Evolutionary conservation across 345 rosid species (phyloP), one percentile per base, ranked within the genome.

Genomic region (Diplotaxis tenuifolia): DNA sequence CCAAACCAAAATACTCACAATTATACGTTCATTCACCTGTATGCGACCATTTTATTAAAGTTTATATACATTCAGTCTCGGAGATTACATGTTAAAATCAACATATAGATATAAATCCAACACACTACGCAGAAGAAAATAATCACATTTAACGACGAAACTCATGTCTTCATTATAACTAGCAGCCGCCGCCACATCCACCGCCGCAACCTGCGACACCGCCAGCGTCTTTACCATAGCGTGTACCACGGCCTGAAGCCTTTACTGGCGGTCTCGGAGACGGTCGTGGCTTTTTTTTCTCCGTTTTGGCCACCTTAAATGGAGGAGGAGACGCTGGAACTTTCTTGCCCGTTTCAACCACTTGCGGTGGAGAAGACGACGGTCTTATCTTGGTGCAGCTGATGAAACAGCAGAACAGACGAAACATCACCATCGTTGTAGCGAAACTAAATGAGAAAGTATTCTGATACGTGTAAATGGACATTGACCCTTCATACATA

Each of bases 361-460:
- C 49, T 38, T 57, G 66, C 0, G 52, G 27, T 23, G 52, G 66
- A 28, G 63, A 8, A 0, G 65, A 10, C 5, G 72, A 31, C 28
- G 67, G 72, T 70, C 53, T 47, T 66, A 21, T 34, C 72, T 25
- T 67, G 58, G 78, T 12, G 72, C 72, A 74, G 66, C 47, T 65
- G n/a, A 57, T 45, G 15, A 74, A 74, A 66, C 60, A 74, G 9
- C 72, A 32, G 16, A 74, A 32, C 19, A 66, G 8, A 23, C 54
- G 61, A 74, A 47, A 58, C 67, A 55, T 64, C 18, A 49, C 72
- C 40, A 34, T 74, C 7, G 52, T 55, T 55, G 19, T 27, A 64
- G 58, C n/a, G 25, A 62, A 72, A 36, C 14, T 3, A 28, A 55
- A 38, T 62, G 20, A 45, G 57, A 55, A 40, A 19, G 12, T 73